phyloP scores from a whole-genome alignment of 2,329 filamentous ascomycete genomes.

The Xylariales sp. region DNA sequence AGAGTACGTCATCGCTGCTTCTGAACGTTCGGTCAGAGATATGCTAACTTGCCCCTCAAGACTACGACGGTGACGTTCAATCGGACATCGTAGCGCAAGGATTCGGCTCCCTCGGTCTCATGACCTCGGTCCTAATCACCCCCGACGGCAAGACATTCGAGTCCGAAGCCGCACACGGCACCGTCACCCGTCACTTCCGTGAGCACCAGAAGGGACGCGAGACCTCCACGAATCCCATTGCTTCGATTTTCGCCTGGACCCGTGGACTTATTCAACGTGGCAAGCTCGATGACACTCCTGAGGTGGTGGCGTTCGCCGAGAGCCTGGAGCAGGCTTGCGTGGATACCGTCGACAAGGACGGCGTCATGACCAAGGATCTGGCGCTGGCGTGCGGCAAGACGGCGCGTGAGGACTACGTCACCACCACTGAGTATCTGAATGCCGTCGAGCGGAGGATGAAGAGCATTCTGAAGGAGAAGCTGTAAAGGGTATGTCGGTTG shows the following conservation, averaged over 20 bases:
- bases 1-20: constrained; percentile 61
- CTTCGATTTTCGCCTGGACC: constrained; percentile 98
- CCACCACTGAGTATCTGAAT: constrained; percentile 84
- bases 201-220: constrained; percentile 98
- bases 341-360: constrained; percentile 88
- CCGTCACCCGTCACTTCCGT: constrained; percentile 96
- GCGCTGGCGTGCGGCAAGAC: constrained; percentile 92
- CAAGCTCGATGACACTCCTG: constrained; percentile 86
- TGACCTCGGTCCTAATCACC: constrained; percentile 97
- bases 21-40: background rate
- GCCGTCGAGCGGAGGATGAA: constrained; percentile 90
- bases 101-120: constrained; percentile 94
- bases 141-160: constrained; percentile 96
- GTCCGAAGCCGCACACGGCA: constrained; percentile 96
- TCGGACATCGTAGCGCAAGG: constrained; percentile 98
- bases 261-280: constrained; percentile 90
- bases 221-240: constrained; percentile 97
- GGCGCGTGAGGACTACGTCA: constrained; percentile 79
- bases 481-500: constrained; percentile 40
- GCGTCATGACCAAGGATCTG: constrained; percentile 98
- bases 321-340: constrained; percentile 88
- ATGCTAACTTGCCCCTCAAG: constrained; percentile 37
- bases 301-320: constrained; percentile 87
- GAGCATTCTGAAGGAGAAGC: constrained; percentile 70
- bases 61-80: constrained; percentile 98